phyloP scores from a whole-genome alignment of 805 yeast species.

The Hanseniaspora occidentalis region DNA sequence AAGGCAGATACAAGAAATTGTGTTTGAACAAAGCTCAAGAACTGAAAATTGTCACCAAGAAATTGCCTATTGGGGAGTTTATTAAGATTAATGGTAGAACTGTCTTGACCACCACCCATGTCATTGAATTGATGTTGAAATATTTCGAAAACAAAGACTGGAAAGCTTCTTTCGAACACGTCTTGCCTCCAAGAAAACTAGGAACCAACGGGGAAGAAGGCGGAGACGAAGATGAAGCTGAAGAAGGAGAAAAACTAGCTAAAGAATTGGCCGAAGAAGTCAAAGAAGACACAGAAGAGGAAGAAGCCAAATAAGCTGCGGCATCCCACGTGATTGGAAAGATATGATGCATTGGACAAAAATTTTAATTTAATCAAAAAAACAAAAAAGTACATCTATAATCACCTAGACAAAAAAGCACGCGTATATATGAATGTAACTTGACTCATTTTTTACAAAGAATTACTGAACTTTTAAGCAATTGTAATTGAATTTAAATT shows the following conservation, averaged over 20 bases:
- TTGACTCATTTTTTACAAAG: too few relatives aligned
- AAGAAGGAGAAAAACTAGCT: not conserved
- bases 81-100: slow-evolving; percentile 74
- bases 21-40: slow-evolving; percentile 73
- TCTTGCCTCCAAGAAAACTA: slow-evolving; percentile 69
- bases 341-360: too few relatives aligned
- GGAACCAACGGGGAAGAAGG: slow-evolving; percentile 14
- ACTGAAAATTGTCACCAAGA: slow-evolving; percentile 58
- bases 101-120: slow-evolving; percentile 90
- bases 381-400: too few relatives aligned
- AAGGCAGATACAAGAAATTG: slow-evolving; percentile 72
- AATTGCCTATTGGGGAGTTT: slow-evolving; percentile 78
- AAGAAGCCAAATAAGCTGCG: not conserved
- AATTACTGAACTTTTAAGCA: too few relatives aligned
- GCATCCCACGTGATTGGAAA: not conserved
- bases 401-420: too few relatives aligned
- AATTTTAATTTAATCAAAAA: too few relatives aligned
- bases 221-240: slow-evolving; percentile 13
- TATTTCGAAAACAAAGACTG: slow-evolving; percentile 71
- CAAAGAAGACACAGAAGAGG: not conserved
- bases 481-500: too few relatives aligned
- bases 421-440: too few relatives aligned
- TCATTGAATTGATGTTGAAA: slow-evolving; percentile 72
- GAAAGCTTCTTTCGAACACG: slow-evolving; percentile 78
- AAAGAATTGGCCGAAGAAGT: not conserved